These are phyloP conservation scores for Cladosporium sp. DNA, from an alignment of 2,329 filamentous ascomycete genomes.

Conservation along the genomic window DNA sequence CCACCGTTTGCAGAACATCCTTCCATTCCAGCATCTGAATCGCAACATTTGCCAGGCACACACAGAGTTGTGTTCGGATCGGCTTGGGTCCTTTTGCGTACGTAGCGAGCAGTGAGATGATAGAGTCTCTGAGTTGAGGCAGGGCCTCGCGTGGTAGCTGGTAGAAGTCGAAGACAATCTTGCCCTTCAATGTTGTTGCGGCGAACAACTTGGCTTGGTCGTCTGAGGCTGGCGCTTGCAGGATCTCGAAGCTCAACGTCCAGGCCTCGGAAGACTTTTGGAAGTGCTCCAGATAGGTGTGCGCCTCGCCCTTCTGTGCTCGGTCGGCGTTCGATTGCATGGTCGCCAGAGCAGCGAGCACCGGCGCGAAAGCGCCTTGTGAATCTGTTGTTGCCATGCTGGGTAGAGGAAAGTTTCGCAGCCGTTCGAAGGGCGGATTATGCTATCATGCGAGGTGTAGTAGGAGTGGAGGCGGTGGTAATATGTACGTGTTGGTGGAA, in stretches of 20 bases:
- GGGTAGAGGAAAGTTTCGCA: slow-evolving; percentile 12
- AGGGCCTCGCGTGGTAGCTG: slow-evolving; percentile 79
- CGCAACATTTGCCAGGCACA: slow-evolving; percentile 89
- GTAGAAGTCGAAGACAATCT: slow-evolving; percentile 96
- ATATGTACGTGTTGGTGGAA: neutral
- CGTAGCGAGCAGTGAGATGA: slow-evolving; percentile 76
- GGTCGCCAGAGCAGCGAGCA: slow-evolving; percentile 83
- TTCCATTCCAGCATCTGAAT: slow-evolving; percentile 97
- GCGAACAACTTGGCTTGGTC: slow-evolving; percentile 91
- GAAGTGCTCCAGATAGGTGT: slow-evolving; percentile 88
- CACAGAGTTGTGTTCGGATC: slow-evolving; percentile 81
- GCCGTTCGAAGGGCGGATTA: neutral
- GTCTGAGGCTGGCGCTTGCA: slow-evolving; percentile 74
- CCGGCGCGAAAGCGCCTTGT: slow-evolving; percentile 50
- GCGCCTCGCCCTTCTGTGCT: slow-evolving; percentile 82
- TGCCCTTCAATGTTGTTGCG: slow-evolving; percentile 94
- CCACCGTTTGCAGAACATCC: slow-evolving; percentile 81
- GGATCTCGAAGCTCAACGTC: slow-evolving; percentile 80
- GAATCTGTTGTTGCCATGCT: slow-evolving; percentile 35
- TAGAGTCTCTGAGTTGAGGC: slow-evolving; percentile 75
- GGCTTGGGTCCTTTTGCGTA: slow-evolving; percentile 80
- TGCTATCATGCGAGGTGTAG: neutral
- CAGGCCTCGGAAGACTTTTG: slow-evolving; percentile 97
- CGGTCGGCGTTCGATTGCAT: slow-evolving; percentile 84
- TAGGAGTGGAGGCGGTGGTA: neutral